Evolutionary conservation across 2,329 filamentous ascomycete genomes (phyloP).

Genomic region (Bipolaris bicolor): DNA sequence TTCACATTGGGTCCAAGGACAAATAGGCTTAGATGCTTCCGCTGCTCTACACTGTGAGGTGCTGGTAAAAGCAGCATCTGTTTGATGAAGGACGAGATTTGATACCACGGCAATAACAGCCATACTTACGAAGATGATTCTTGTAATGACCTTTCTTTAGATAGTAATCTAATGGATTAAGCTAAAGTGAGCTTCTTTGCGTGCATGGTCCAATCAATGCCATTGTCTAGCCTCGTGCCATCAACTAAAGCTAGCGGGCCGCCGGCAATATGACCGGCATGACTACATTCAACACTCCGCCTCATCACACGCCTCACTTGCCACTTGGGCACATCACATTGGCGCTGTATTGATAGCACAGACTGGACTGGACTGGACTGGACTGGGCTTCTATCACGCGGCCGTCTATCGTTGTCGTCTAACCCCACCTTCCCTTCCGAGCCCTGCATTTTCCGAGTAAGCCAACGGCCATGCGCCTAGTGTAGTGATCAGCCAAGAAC

Average conservation of each 20-base stretch:
- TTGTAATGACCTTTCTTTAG: slow-evolving; percentile 6
- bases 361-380: not conserved
- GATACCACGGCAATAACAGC: slow-evolving; percentile 30
- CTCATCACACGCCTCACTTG: slow-evolving; percentile 32
- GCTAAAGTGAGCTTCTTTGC: not conserved
- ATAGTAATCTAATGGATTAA: slow-evolving; percentile 10
- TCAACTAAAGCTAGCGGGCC: slow-evolving; percentile 24
- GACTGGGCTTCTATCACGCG: slow-evolving; percentile 7
- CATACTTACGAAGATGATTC: slow-evolving; percentile 9
- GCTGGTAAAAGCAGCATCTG: not conserved
- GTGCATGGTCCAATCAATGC: slow-evolving; percentile 26
- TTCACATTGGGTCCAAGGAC: slow-evolving; percentile 58
- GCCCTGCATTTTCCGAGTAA: slow-evolving; percentile 6
- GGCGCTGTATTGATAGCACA: not conserved
- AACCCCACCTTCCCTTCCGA: not conserved
- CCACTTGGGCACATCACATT: slow-evolving; percentile 15
- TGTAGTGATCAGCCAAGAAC: not conserved
- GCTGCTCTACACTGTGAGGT: not conserved
- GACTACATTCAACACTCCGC: slow-evolving; percentile 21
- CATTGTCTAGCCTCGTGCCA: slow-evolving; percentile 22
- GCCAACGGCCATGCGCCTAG: slow-evolving; percentile 7
- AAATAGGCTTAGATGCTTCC: slow-evolving; percentile 20
- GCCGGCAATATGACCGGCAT: slow-evolving; percentile 16
- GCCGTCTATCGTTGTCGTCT: not conserved
- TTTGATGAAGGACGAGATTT: slow-evolving; percentile 23